A percentile compares a stretch with the other conserved stretches of the same genome.
Conservation (phyloP, 805 yeast genomes). For the Candida qinlingensis region DNA sequence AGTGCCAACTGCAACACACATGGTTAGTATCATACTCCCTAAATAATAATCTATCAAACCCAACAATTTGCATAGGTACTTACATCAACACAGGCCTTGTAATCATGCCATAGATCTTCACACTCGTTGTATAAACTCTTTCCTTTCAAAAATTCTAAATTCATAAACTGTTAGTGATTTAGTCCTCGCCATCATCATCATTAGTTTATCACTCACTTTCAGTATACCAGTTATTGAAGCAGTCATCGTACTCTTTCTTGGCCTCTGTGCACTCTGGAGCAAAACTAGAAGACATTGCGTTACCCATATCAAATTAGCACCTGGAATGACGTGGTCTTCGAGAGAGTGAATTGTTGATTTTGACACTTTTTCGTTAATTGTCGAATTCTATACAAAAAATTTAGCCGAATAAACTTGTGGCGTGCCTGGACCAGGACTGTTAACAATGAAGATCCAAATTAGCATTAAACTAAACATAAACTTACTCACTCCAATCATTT, state of each 20-base stretch:
- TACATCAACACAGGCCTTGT: conserved; percentile 80
- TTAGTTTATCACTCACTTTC: conserved; percentile 48
- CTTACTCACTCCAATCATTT: conserved; percentile 20
- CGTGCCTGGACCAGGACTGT: too few species aligned
- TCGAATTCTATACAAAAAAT: too few species aligned
- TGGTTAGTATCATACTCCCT: conserved; percentile 1
- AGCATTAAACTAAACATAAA: too few species aligned
- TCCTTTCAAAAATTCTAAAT: conserved; percentile 51
- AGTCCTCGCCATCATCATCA: background rate
- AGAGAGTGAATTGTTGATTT: too few species aligned
- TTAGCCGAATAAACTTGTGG: too few species aligned
- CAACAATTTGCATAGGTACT: conserved; percentile 4
- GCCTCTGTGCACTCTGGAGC: conserved; percentile 95
- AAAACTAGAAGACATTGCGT: conserved; percentile 76
- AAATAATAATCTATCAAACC: too few species aligned
- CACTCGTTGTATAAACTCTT: conserved; percentile 73
- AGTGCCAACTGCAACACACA: conserved; percentile 37
- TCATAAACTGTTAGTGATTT: background rate
- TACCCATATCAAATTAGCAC: conserved; percentile 48
- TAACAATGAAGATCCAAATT: too few species aligned
- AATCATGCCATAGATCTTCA: conserved; percentile 80
- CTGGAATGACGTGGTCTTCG: background rate
- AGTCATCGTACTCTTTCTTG: conserved; percentile 82
- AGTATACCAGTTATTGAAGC: conserved; percentile 93
- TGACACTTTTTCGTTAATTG: too few species aligned